Evolutionary conservation across 2,329 filamentous ascomycete species (phyloP), one percentile per base, ranked within the genome.

Genomic region (Neophaeococcomyces aloes): DNA sequence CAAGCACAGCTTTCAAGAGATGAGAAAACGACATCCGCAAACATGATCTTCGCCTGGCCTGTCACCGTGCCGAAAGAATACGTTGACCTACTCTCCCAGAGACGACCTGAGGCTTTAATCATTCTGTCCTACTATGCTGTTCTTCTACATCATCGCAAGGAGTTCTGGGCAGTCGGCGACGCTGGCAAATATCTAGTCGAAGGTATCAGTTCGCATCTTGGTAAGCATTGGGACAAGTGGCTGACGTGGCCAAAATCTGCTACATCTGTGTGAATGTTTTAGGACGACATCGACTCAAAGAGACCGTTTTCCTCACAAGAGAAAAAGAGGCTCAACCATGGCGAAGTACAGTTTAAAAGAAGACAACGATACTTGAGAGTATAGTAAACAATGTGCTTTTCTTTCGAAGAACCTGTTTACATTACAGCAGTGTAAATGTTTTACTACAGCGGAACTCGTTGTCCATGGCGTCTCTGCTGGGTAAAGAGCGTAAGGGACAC

Each of bases 81-180:
- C 42, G 51, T 58, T 5, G 49, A 56, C 1, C 55, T 67, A 14
- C 48, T 67, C 2, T 50, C 55, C 11, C 55, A 61, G 40, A 57
- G 61, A 14, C 52, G 56, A 14, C 64, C 66, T 0, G 65, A 69
- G 45, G 65, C 66, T 1, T 49, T 70, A 7, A 59, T 65, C 11
- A 56, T 70, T 13, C 56, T 69, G 3, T 65, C 65, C 2, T 62
- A 70, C 47, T 70, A 64, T 47, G 61, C 61, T 0, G 62, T 70
- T 7, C 45, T 67, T 3, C 40, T 67, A 14, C 60, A 68, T 48
- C 47, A 49, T 1, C 55, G 53, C n/a, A 54, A 55, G 5, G 46
- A 59, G 7, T 55, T 53, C 25, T 68, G 65, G 65, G 36, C 55
- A 3, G 58, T 65, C 38, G 54, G 53, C 3, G 54, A 61, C 42